phyloP scores from a whole-genome alignment of 164 flowering plant genomes.

The Sextonia rubra region DNA sequence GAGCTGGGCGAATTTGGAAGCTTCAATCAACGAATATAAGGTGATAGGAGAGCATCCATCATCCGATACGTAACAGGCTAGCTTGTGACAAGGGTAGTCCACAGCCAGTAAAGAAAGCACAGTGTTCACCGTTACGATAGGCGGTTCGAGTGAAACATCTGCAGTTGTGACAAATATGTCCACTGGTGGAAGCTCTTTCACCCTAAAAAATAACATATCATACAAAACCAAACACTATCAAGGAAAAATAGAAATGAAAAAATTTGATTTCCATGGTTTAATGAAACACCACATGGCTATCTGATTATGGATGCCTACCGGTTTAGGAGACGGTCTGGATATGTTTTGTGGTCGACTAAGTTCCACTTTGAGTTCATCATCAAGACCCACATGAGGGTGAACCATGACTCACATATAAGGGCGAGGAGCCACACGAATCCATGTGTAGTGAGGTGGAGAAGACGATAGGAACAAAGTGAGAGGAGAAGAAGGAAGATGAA shows the following conservation, averaged over 20 bases:
- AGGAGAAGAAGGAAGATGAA: slow-evolving; percentile 36
- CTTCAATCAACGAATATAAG: slow-evolving; percentile 46
- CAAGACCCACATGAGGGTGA: slow-evolving; percentile 48
- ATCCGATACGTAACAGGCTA: slow-evolving; percentile 66
- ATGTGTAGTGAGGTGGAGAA: slow-evolving; percentile 19
- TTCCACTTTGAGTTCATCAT: slow-evolving; percentile 38
- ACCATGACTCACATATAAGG: slow-evolving; percentile 47
- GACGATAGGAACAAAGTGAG: slow-evolving; percentile 41
- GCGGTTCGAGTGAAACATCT: slow-evolving; percentile 55
- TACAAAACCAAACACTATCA: neutral
- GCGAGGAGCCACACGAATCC: slow-evolving; percentile 42
- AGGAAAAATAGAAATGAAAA: neutral
- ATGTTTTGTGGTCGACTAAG: slow-evolving; percentile 28
- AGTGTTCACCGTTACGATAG: slow-evolving; percentile 54
- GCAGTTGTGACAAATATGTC: slow-evolving; percentile 77
- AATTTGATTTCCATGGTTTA: neutral
- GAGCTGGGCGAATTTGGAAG: slow-evolving; percentile 41
- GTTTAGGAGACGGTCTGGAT: slow-evolving; percentile 36
- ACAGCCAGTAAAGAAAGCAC: slow-evolving; percentile 57
- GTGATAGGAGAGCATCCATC: slow-evolving; percentile 58
- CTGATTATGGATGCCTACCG: slow-evolving; percentile 17
- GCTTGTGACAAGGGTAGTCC: slow-evolving; percentile 56
- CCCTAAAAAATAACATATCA: slow-evolving; percentile 4
- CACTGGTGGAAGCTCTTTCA: slow-evolving; percentile 48
- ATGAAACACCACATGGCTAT: too few species aligned